Conservation (phyloP, 345 rosid species). For the Lepidium africanum region DNA sequence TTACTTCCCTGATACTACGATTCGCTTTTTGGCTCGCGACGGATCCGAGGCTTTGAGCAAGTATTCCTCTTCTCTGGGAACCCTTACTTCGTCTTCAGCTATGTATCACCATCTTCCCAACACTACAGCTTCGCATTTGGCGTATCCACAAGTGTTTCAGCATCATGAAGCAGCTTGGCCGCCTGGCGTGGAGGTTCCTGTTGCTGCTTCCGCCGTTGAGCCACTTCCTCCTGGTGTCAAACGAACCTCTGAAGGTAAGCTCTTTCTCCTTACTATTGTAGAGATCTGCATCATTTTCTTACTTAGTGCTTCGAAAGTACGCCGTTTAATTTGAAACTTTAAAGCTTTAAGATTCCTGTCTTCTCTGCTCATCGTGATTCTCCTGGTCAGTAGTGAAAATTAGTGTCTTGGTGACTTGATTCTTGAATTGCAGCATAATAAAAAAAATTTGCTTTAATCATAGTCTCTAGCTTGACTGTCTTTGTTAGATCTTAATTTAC, state of each 20-base stretch:
- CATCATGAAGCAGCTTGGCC: conserved; percentile 30
- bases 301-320: background rate
- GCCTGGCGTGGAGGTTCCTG: conserved; percentile 33
- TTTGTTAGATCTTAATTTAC: background rate
- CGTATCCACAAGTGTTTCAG: conserved; percentile 29
- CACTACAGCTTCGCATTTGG: conserved; percentile 26
- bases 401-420: background rate
- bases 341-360: conserved; percentile 1
- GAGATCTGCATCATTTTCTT: conserved; percentile 16
- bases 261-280: background rate
- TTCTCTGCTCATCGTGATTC: conserved; percentile 5
- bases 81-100: conserved; percentile 21
- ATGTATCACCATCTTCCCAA: conserved; percentile 31
- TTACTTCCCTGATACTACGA: conserved; percentile 20
- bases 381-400: background rate
- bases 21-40: conserved; percentile 18
- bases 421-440: background rate
- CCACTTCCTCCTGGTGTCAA: conserved; percentile 41
- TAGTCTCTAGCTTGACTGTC: background rate
- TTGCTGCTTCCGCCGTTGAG: conserved; percentile 33
- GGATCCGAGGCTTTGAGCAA: conserved; percentile 27
- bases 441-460: background rate
- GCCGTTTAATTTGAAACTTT: background rate
- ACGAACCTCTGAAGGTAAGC: conserved; percentile 55
- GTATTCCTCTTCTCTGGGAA: conserved; percentile 20